These are phyloP conservation scores for Sporothrix phasma DNA, from an alignment of 2,329 filamentous ascomycete species.

Conservation along the genomic window DNA sequence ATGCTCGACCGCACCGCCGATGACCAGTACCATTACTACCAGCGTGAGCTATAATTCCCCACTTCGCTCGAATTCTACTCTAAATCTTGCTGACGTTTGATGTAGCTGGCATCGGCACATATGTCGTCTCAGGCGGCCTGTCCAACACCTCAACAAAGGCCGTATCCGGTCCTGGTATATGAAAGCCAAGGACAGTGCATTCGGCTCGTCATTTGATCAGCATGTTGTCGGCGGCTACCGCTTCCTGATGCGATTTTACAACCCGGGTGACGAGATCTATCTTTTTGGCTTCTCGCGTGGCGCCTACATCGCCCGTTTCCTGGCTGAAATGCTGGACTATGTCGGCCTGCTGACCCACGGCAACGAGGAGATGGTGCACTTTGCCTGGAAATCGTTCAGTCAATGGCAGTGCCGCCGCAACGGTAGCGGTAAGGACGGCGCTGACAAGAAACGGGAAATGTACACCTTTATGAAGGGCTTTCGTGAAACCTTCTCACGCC, in stretches of 20 bases:
- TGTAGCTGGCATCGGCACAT: conserved; percentile 60
- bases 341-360: conserved; percentile 70
- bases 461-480: conserved; percentile 70
- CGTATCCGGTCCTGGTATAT: conserved; percentile 56
- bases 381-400: conserved; percentile 74
- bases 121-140: conserved; percentile 51
- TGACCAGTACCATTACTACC: conserved; percentile 55
- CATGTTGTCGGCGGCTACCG: conserved; percentile 78
- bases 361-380: conserved; percentile 76
- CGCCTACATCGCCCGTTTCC: conserved; percentile 62
- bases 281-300: conserved; percentile 68
- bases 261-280: conserved; percentile 54
- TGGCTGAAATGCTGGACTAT: conserved; percentile 77
- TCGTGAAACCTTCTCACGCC: conserved; percentile 69
- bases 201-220: conserved; percentile 71
- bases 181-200: conserved; percentile 67
- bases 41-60: conserved; percentile 32
- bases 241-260: conserved; percentile 67
- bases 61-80: background rate
- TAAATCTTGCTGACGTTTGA: background rate
- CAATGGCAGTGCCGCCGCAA: conserved; percentile 55
- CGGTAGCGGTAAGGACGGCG: conserved; percentile 24
- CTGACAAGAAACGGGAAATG: conserved; percentile 44
- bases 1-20: conserved; percentile 55
- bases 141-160: conserved; percentile 47